These are phyloP conservation scores for Acer negundo DNA, from an alignment of 345 rosid genomes.

Conservation along the genomic window DNA sequence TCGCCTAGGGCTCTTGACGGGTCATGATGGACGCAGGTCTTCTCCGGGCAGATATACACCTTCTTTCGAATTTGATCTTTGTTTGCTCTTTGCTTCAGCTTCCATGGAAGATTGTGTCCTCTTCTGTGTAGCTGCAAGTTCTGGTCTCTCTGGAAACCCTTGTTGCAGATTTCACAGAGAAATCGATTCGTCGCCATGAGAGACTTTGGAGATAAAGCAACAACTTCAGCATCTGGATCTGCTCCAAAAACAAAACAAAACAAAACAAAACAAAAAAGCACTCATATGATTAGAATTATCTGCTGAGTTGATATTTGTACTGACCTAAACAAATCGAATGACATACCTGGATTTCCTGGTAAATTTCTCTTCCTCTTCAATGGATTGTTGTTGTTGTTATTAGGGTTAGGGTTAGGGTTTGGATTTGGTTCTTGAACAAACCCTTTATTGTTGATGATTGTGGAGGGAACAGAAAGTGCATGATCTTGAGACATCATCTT, in stretches of 20 bases:
- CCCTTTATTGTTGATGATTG: slow-evolving; percentile 23
- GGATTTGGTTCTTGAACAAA: slow-evolving; percentile 48
- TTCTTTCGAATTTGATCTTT: slow-evolving; percentile 42
- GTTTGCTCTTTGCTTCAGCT: slow-evolving; percentile 49
- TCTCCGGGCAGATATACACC: slow-evolving; percentile 57
- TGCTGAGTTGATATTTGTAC: too few relatives aligned
- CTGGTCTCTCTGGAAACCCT: slow-evolving; percentile 60
- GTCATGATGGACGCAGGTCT: slow-evolving; percentile 55
- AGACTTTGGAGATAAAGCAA: slow-evolving; percentile 52
- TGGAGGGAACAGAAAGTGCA: slow-evolving; percentile 49
- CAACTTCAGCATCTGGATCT: slow-evolving; percentile 59
- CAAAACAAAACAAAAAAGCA: not conserved
- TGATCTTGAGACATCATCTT: slow-evolving; percentile 60
- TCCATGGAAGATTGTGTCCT: slow-evolving; percentile 64
- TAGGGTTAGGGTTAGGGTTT: slow-evolving; percentile 67
- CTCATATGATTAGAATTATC: too few relatives aligned
- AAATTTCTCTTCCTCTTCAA: slow-evolving; percentile 62
- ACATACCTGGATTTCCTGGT: slow-evolving; percentile 73
- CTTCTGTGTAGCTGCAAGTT: slow-evolving; percentile 58
- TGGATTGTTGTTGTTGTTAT: slow-evolving; percentile 33
- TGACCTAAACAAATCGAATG: too few relatives aligned
- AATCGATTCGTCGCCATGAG: slow-evolving; percentile 57
- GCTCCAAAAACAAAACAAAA: slow-evolving; percentile 6
- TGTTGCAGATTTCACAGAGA: slow-evolving; percentile 55
- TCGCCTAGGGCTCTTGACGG: slow-evolving; percentile 55